Percentiles rank a stretch among this genome's conserved stretches.
These are phyloP conservation scores for Rhytidhysteron rufulum DNA, from an alignment of 2,329 filamentous ascomycete species.

Conservation along the genomic window DNA sequence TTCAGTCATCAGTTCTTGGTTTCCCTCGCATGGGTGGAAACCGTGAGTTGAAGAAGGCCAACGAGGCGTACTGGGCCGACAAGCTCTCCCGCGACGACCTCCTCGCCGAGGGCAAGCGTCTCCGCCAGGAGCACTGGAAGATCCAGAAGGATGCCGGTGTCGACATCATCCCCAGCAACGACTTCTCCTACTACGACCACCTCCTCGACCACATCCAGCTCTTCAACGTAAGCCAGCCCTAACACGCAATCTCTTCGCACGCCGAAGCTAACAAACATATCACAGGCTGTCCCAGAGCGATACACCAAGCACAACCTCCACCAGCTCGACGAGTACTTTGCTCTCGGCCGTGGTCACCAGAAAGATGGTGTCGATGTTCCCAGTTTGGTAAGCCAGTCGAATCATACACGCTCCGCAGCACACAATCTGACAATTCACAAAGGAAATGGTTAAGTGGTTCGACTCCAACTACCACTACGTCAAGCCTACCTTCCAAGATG, in stretches of 20 bases:
- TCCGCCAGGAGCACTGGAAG: slow-evolving; percentile 96
- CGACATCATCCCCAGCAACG: slow-evolving; percentile 97
- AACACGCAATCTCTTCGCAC: slow-evolving; percentile 11
- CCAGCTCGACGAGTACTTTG: slow-evolving; percentile 94
- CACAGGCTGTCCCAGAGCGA: slow-evolving; percentile 83
- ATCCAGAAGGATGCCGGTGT: slow-evolving; percentile 99
- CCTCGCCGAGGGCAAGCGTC: slow-evolving; percentile 90
- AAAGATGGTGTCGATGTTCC: slow-evolving; percentile 92
- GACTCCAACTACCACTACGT: slow-evolving; percentile 99
- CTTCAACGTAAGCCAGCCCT: slow-evolving; percentile 70
- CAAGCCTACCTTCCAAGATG: slow-evolving; percentile 96
- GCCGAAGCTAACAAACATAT: slow-evolving; percentile 10
- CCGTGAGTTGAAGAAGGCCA: slow-evolving; percentile 99
- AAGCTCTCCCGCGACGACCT: slow-evolving; percentile 92
- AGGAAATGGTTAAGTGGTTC: slow-evolving; percentile 99
- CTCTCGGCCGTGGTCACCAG: slow-evolving; percentile 98
- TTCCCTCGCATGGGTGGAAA: slow-evolving; percentile 98
- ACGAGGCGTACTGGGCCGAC: slow-evolving; percentile 94
- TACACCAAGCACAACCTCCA: slow-evolving; percentile 89
- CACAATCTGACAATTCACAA: slow-evolving; percentile 21
- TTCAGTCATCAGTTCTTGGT: slow-evolving; percentile 74
- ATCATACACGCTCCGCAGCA: not conserved
- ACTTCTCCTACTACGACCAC: slow-evolving; percentile 98
- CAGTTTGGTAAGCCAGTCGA: slow-evolving; percentile 55
- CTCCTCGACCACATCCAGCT: slow-evolving; percentile 97